Percentiles rank a stretch among this genome's conserved stretches.
These are phyloP conservation scores for Pisolithus thermaeus DNA, from an alignment of 1,284 basidiomycete species.

Conservation along the genomic window DNA sequence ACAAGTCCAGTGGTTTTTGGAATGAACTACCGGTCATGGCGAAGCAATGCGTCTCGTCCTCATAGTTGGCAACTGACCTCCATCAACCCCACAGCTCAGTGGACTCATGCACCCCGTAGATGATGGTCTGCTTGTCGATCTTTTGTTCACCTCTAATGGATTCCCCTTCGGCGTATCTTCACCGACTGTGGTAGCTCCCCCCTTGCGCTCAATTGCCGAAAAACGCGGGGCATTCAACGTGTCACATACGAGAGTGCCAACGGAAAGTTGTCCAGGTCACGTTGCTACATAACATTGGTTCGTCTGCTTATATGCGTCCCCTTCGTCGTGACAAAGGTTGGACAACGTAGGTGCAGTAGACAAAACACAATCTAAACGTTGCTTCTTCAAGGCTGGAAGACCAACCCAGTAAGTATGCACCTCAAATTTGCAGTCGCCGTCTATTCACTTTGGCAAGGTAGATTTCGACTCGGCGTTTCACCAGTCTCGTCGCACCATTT, in stretches of 20 bases:
- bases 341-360: conserved; percentile 9
- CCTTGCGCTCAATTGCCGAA: conserved; percentile 64
- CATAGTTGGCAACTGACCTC: conserved; percentile 58
- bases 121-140: conserved; percentile 81
- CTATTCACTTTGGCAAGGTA: conserved; percentile 38
- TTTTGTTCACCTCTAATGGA: conserved; percentile 63
- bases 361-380: conserved; percentile 1
- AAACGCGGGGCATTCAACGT: conserved; percentile 75
- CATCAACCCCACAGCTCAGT: neutral
- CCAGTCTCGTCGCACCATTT: conserved; percentile 72
- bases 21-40: conserved; percentile 48
- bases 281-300: conserved; percentile 88
- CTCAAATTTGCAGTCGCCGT: neutral
- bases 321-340: conserved; percentile 52
- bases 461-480: conserved; percentile 91
- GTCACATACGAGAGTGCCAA: conserved; percentile 85
- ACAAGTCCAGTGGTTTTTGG: conserved; percentile 74
- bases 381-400: conserved; percentile 71
- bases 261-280: conserved; percentile 85
- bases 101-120: conserved; percentile 37
- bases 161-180: conserved; percentile 48
- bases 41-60: conserved; percentile 74
- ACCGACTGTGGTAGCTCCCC: conserved; percentile 69
- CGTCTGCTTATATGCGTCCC: conserved; percentile 9
- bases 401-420: conserved; percentile 63